Evolutionary conservation across 1,139 yeast genomes (phyloP).

Genomic region (Geotrichum candidum): DNA sequence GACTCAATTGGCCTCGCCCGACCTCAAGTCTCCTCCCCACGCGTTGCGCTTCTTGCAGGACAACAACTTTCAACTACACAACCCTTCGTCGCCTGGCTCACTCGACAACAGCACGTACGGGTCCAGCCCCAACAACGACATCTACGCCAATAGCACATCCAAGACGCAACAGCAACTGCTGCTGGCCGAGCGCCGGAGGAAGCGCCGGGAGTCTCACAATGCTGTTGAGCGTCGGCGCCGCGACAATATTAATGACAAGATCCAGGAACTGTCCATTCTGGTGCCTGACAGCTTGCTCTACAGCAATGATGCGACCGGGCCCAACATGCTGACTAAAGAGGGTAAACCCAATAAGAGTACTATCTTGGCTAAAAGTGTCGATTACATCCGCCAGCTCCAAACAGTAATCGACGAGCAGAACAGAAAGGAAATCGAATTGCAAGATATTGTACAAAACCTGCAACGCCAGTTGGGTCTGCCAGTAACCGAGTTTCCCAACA

Average conservation of each 20-base stretch:
- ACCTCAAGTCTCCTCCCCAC: constrained; percentile 16
- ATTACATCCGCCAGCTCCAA: constrained; percentile 71
- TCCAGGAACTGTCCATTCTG: constrained; percentile 67
- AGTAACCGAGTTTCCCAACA: constrained; percentile 51
- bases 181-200: constrained; percentile 34
- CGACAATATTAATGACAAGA: constrained; percentile 84
- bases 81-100: constrained; percentile 21
- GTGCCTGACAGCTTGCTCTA: constrained; percentile 62
- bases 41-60: constrained; percentile 17
- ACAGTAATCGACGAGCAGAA: constrained; percentile 51
- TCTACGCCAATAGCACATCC: background rate
- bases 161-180: constrained; percentile 10
- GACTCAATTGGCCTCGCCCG: constrained; percentile 11
- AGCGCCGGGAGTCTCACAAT: constrained; percentile 44
- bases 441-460: constrained; percentile 53
- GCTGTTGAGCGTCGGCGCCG: constrained; percentile 62
- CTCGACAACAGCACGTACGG: constrained; percentile 8
- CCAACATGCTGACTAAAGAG: constrained; percentile 56
- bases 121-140: constrained; percentile 10
- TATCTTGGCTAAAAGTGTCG: constrained; percentile 76
- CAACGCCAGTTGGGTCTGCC: constrained; percentile 41
- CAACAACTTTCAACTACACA: constrained; percentile 10
- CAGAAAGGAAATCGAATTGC: constrained; percentile 69
- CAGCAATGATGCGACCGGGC: constrained; percentile 13
- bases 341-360: constrained; percentile 94